Evolutionary conservation across 352 stramenopile species (phyloP).

Genomic region (Pythium aristosporum): DNA sequence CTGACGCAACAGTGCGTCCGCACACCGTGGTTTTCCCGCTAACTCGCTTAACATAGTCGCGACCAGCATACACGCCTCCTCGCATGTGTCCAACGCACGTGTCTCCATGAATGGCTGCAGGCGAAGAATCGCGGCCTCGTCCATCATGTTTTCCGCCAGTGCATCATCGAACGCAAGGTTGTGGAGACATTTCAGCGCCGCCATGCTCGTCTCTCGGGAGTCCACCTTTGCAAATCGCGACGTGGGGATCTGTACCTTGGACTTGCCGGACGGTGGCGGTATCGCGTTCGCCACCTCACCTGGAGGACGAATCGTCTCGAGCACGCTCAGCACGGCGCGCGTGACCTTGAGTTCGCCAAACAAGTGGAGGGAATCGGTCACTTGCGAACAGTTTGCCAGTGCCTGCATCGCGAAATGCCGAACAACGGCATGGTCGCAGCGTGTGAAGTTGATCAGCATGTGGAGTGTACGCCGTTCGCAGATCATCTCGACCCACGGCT

Average conservation of each 20-base stretch:
- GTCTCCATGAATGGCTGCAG: conserved; percentile 51
- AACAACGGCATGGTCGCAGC: conserved; percentile 51
- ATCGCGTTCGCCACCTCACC: not conserved
- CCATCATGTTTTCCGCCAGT: conserved; percentile 53
- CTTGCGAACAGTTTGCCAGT: conserved; percentile 73
- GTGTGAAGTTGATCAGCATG: conserved; percentile 57
- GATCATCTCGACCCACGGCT: conserved; percentile 80
- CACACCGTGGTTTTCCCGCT: conserved; percentile 47
- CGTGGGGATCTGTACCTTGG: not conserved
- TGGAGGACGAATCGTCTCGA: conserved; percentile 33
- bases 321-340: conserved; percentile 44
- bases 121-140: conserved; percentile 46
- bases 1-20: conserved; percentile 44
- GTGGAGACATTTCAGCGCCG: conserved; percentile 65
- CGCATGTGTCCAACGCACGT: conserved; percentile 35
- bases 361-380: conserved; percentile 71
- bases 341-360: conserved; percentile 67
- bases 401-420: conserved; percentile 65
- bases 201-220: conserved; percentile 55
- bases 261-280: not conserved
- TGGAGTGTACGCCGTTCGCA: conserved; percentile 69
- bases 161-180: conserved; percentile 65
- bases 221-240: not conserved
- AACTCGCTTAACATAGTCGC: conserved; percentile 45
- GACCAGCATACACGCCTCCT: conserved; percentile 43